These are phyloP conservation scores for Pichia manshurica DNA, from an alignment of 805 yeast genomes.

Conservation along the genomic window DNA sequence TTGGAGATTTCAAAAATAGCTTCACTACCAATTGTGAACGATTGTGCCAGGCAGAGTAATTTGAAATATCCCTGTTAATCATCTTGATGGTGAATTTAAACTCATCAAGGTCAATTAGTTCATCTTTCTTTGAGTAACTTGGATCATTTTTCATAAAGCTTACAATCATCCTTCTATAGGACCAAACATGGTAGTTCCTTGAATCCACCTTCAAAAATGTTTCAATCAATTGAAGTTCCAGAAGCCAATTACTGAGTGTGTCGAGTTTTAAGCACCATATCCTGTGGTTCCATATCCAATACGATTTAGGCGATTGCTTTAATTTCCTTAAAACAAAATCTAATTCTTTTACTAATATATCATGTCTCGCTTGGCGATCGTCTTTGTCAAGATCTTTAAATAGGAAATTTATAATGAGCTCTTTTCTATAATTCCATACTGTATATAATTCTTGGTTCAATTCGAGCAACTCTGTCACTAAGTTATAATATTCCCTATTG, in stretches of 20 bases:
- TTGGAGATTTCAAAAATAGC: conserved; percentile 33
- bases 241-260: conserved; percentile 51
- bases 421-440: conserved; percentile 84
- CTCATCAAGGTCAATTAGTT: conserved; percentile 41
- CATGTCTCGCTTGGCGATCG: conserved; percentile 21
- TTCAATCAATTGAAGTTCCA: conserved; percentile 64
- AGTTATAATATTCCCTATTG: conserved; percentile 37
- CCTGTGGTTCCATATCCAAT: conserved; percentile 96
- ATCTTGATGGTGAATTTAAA: conserved; percentile 70
- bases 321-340: conserved; percentile 52
- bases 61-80: conserved; percentile 80
- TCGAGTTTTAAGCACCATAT: conserved; percentile 66
- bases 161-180: conserved; percentile 74
- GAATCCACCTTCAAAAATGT: conserved; percentile 66
- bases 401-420: conserved; percentile 41
- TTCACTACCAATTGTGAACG: conserved; percentile 63
- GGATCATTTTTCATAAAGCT: conserved; percentile 22
- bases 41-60: conserved; percentile 95
- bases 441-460: conserved; percentile 85
- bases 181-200: conserved; percentile 95
- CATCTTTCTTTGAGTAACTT: conserved; percentile 7
- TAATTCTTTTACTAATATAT: conserved; percentile 51
- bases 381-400: conserved; percentile 18
- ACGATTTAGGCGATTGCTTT: conserved; percentile 74
- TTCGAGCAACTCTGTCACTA: conserved; percentile 52